Base-by-base conservation (phyloP, 108 stramenopile species). In the Discostella pseudostelligera region DNA sequence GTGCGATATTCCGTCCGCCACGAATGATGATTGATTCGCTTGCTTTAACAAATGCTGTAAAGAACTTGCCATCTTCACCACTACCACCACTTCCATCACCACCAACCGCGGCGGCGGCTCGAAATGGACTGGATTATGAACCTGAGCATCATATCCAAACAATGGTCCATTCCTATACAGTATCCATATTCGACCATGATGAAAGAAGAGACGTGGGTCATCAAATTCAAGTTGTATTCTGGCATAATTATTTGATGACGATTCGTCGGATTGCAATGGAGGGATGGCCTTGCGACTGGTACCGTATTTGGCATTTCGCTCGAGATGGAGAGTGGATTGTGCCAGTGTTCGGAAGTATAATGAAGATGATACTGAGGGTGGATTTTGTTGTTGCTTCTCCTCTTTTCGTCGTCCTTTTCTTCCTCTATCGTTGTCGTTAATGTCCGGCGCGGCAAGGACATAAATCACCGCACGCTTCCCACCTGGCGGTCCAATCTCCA, bases 61-160 rank as follows among this genome's bases (percentile, higher is more conserved):
- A 76, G 21, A 32, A 5, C 5, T 32, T 32, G 32, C 32, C 32
- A n/a, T n/a, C 32, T 3, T 32, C 32, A 3, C 4, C 32, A 32
- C 67, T 39, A 5, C 16, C 40, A 16, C 40, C 66, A 24, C 24
- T 39, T 49, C 46, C 37, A 16, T 36, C 32, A 14, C 16, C 51
- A 3, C 37, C 72, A 39, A 29, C 28, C 16, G 56, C 11, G 14
- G 36, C 37, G 45, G 24, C 65, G 3, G 32, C 32, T 64, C 76
- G 20, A 91, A 76, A 81, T 90, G 89, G 10, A 93, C 22, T 2
- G 69, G 77, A 81, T 92, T 87, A 55, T 89, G 68, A 29, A 92
- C 81, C 70, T 92, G 91, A 58, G 82, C 83, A 13, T 89, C 83
- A 67, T 94, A 91, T n/a, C 89, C 89, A 83, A 91, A 94, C 35